Evolutionary conservation across 192 early-diverging fungal species (phyloP).

Genomic region (Coemansia sp.): DNA sequence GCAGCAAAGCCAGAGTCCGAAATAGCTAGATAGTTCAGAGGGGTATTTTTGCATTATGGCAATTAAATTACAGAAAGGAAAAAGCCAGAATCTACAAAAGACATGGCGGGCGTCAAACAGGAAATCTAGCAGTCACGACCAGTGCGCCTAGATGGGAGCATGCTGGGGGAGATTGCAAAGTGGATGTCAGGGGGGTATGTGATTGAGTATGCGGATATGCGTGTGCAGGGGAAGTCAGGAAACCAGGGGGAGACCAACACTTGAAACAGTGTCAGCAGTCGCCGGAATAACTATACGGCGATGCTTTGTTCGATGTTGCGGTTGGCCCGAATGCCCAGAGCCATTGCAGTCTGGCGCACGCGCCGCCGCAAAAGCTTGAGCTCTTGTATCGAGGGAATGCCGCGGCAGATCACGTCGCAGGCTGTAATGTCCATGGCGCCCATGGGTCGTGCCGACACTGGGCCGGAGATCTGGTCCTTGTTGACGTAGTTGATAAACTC

Average conservation of each 20-base stretch:
- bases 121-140: conserved; percentile 10
- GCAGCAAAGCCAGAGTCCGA: neutral
- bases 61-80: conserved; percentile 9
- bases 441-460: conserved; percentile 47
- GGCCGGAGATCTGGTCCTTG: conserved; percentile 53
- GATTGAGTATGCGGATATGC: conserved; percentile 6
- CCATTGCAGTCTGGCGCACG: conserved; percentile 41
- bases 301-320: conserved; percentile 52
- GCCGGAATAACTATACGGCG: neutral
- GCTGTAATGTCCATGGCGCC: conserved; percentile 51
- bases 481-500: conserved; percentile 51
- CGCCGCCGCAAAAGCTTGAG: conserved; percentile 41
- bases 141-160: neutral
- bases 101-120: neutral
- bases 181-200: conserved; percentile 9
- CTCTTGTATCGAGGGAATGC: conserved; percentile 36
- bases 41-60: neutral
- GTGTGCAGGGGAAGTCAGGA: conserved; percentile 4
- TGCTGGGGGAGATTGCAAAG: neutral
- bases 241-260: neutral
- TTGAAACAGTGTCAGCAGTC: conserved; percentile 20
- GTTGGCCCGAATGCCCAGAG: conserved; percentile 47
- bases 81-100: neutral
- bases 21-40: neutral
- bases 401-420: conserved; percentile 53